Base-by-base conservation (phyloP, 1,284 basidiomycete genomes). In the Cutaneotrichosporon cavernicola region DNA sequence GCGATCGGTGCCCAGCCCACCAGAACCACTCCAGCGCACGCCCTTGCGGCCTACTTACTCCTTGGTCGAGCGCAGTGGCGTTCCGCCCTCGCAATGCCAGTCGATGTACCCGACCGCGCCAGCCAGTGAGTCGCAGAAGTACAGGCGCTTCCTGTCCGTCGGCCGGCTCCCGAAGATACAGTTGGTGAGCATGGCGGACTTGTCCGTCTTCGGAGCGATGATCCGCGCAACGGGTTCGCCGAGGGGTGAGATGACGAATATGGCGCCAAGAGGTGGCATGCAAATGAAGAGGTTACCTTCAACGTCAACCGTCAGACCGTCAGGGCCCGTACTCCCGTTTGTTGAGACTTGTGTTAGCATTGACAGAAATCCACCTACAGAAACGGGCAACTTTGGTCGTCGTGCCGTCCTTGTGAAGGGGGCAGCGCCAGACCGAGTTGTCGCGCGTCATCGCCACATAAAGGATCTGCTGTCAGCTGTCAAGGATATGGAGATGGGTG, bases 351-450 rank as follows among this genome's bases (percentile, higher is more conserved):
- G 38, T 5, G 18, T 47, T 8, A 47, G 46, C 46, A 9, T 6
- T 6, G 46, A 8, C 46, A 5, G n/a, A 8, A n/a, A 21, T 7
- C 4, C 16, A 21, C 46, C 21, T 13, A 47, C 46, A 47, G 46
- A 47, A 47, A 7, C 46, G 46, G 9, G n/a, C 18, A 9, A 47
- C 46, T 21, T 47, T 47, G 46, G 46, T 47, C 46, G 46, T 47
- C 46, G 46, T 47, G 46, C 46, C 46, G 46, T 47, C 46, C 46
- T 47, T 47, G 21, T 47, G 46, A n/a, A 47, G 46, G n/a, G 46
- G 46, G 18, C 46, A 47, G 46, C 46, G 46, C 46, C 46, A 47
- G 46, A 47, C 46, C 5, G 46, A 47, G 46, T 47, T 47, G 46
- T 47, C 46, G 18, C 46, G 46, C 7, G 46, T 47, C 46, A 47